A percentile compares a stretch with the other conserved stretches of the same genome.
These are phyloP conservation scores for Rhodotorula toruloides DNA, from an alignment of 768 basidiomycete species.

Conservation along the genomic window DNA sequence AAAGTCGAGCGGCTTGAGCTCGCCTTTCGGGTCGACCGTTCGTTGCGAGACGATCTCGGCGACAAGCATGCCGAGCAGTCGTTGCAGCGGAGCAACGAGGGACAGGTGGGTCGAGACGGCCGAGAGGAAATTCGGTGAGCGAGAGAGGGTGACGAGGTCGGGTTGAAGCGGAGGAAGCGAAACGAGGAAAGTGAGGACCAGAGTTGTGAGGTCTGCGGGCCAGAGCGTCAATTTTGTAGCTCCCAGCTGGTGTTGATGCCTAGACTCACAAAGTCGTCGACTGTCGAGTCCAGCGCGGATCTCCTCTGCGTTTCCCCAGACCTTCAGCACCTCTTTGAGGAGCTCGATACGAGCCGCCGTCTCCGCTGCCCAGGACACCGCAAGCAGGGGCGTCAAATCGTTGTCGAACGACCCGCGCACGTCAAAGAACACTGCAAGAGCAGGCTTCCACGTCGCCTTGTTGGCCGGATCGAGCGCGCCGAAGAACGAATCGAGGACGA, in stretches of 20 bases:
- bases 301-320: no score
- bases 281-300: conserved; percentile 69
- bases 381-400: conserved; percentile 55
- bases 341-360: no score
- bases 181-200: conserved; percentile 63
- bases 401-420: conserved; percentile 58
- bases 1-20: conserved; percentile 69
- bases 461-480: conserved; percentile 53
- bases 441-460: conserved; percentile 56
- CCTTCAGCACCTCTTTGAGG: conserved; percentile 50
- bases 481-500: conserved; percentile 55
- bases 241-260: not conserved
- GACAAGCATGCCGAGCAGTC: conserved; percentile 85
- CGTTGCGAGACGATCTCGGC: conserved; percentile 60
- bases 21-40: conserved; percentile 43
- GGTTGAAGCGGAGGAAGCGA: conserved; percentile 58
- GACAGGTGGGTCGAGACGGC: conserved; percentile 69
- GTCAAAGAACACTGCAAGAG: conserved; percentile 53
- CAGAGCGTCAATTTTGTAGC: conserved; percentile 4
- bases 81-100: conserved; percentile 68
- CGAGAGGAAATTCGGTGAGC: conserved; percentile 55
- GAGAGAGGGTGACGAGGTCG: conserved; percentile 45
- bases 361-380: conserved; percentile 65
- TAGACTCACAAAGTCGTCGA: conserved; percentile 54
- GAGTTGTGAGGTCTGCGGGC: conserved; percentile 61